Percentiles rank a stretch among this genome's conserved stretches.
Evolutionary conservation across 805 yeast genomes (phyloP).

Genomic region (Candida piceae): DNA sequence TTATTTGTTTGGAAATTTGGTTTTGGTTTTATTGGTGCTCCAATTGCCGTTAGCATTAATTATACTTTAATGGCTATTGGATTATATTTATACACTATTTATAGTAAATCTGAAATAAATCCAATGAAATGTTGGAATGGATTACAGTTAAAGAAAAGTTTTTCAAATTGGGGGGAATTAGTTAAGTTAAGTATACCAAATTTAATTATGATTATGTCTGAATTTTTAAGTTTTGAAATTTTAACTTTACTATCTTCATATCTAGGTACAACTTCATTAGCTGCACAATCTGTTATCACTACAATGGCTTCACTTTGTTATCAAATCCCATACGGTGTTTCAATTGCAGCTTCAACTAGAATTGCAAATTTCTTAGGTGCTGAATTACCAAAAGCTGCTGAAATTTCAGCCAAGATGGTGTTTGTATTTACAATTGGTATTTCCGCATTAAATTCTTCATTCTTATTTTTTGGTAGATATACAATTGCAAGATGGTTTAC

Average conservation of each 20-base stretch:
- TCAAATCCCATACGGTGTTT: conserved; percentile 72
- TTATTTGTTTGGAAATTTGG: conserved; percentile 65
- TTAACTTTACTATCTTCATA: conserved; percentile 64
- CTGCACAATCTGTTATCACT: conserved; percentile 69
- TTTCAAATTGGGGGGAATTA: conserved; percentile 60
- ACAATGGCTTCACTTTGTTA: conserved; percentile 64
- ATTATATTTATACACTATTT: conserved; percentile 42
- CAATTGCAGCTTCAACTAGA: conserved; percentile 72
- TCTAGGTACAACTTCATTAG: conserved; percentile 57
- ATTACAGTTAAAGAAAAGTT: conserved; percentile 30
- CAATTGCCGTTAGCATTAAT: conserved; percentile 65
- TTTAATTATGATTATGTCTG: conserved; percentile 70
- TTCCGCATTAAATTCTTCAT: conserved; percentile 21
- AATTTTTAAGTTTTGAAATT: conserved; percentile 74
- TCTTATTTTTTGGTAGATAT: conserved; percentile 22
- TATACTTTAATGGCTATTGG: conserved; percentile 66
- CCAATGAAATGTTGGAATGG: conserved; percentile 35
- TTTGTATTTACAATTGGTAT: conserved; percentile 21
- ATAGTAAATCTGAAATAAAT: conserved; percentile 37
- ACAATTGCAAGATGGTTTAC: conserved; percentile 28
- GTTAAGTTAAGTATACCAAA: conserved; percentile 66
- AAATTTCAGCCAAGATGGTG: conserved; percentile 24
- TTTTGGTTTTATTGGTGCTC: conserved; percentile 71
- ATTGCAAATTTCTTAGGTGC: conserved; percentile 76
- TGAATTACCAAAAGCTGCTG: conserved; percentile 27